phyloP scores from a whole-genome alignment of 768 basidiomycete genomes.

The Asterophora lycoperdoides region DNA sequence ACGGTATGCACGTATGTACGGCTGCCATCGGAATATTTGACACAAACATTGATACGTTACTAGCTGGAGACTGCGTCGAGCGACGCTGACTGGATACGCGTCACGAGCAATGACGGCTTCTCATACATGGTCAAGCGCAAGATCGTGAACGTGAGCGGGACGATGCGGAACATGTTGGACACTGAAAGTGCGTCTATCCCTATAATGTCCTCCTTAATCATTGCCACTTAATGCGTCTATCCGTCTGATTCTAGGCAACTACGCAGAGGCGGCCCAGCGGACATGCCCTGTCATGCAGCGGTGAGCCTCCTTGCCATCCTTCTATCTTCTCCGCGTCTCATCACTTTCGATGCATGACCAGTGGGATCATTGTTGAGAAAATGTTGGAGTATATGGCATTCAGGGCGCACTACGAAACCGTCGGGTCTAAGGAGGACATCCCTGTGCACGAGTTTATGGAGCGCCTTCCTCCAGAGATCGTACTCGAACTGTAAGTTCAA shows the following conservation, averaged over 20 bases:
- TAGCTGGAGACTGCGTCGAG: slow-evolving; percentile 2
- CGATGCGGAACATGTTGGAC: slow-evolving; percentile 77
- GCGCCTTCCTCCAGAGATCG: slow-evolving; percentile 81
- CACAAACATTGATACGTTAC: no score
- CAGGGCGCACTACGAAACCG: slow-evolving; percentile 74
- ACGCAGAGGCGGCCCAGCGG: slow-evolving; percentile 69
- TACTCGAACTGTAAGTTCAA: slow-evolving; percentile 75
- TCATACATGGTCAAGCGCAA: slow-evolving; percentile 74
- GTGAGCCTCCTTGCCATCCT: slow-evolving; percentile 32
- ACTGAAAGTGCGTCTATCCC: slow-evolving; percentile 48
- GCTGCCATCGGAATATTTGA: no score
- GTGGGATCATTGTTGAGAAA: slow-evolving; percentile 77
- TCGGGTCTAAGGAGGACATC: slow-evolving; percentile 68
- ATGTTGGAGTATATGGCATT: slow-evolving; percentile 87
- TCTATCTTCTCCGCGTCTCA: neutral
- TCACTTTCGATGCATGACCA: slow-evolving; percentile 15
- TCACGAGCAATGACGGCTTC: slow-evolving; percentile 76
- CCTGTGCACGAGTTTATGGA: slow-evolving; percentile 76
- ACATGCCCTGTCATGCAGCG: slow-evolving; percentile 69
- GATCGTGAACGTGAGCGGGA: slow-evolving; percentile 75
- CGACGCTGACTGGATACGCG: slow-evolving; percentile 65
- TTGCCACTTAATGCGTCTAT: neutral
- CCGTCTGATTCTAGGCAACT: slow-evolving; percentile 47
- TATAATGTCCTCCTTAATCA: neutral
- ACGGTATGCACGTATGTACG: no score